Evolutionary conservation across 495 filamentous ascomycete genomes (phyloP), one percentile per base, ranked within the genome.

Genomic region (Talaromyces stipitatus): DNA sequence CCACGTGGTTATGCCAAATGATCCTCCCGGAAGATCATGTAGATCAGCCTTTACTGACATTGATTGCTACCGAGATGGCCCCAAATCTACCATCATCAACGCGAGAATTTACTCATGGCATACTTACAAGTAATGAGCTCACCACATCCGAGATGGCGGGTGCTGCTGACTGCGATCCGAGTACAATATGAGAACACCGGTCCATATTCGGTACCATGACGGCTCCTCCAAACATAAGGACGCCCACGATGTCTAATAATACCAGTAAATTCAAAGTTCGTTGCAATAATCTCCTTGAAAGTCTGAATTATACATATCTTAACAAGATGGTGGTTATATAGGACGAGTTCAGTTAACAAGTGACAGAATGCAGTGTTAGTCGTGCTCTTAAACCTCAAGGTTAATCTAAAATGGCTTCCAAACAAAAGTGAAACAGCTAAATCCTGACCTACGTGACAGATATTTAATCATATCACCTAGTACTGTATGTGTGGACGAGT

Each of bases 401-500:
- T 8, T 66, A 43, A 57, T 45, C 59, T 1, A 63, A 63, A 46
- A 66, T 63, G 41, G 52, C 16, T 18, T 28, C 53, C 1, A 36
- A 27, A 22, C 54, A 51, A 29, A 43, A 50, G 64, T 57, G 8
- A 56, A 41, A 24, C 14, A 63, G 55, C 61, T 55, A 24, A 71
- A 72, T 54, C 32, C 60, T 11, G 66, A 73, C 51, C 45, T 75
- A 20, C 67, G 57, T 12, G 69, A 72, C 50, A 58, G 57, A 1
- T 75, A 77, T 51, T 53, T 11, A 51, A 28, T 69, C 64, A 6
- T 68, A 69, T 41, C 62, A 71, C 2, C 58, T 69, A 33, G 62
- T 74, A n/a, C n/a, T n/a, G n/a, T n/a, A 11, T 72, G 56, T 59
- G 64, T 74, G 14, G 64, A 71, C 60, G 61, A 73, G 61, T 70